A percentile compares a stretch with the other conserved stretches of the same genome.
Evolutionary conservation across 2,329 filamentous ascomycete genomes (phyloP).

Genomic region (Diaporthe capsici): DNA sequence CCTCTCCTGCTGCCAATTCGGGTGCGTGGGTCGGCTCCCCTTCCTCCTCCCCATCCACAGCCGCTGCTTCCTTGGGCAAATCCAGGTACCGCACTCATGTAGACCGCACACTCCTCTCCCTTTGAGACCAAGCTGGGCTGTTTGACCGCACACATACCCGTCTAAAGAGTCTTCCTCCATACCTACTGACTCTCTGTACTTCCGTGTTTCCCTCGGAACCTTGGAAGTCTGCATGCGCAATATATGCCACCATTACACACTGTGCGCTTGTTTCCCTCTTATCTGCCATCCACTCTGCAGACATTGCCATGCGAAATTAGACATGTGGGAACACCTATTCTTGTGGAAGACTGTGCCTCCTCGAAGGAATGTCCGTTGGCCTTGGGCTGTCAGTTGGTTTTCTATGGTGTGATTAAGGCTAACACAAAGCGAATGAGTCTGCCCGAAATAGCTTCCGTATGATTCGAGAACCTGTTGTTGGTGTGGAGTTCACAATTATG

Average conservation of each 20-base stretch:
- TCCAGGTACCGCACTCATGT: not conserved
- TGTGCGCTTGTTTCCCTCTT: not conserved
- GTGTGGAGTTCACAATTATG: not conserved
- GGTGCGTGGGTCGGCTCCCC: not conserved
- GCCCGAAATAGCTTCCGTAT: slow-evolving; percentile 22
- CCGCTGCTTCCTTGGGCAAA: slow-evolving; percentile 4
- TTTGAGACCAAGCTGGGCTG: not conserved
- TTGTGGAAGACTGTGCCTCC: slow-evolving; percentile 11
- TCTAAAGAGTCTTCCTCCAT: not conserved
- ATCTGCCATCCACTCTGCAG: not conserved
- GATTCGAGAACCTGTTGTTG: slow-evolving; percentile 16
- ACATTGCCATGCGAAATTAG: slow-evolving; percentile 14
- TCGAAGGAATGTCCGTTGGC: not conserved
- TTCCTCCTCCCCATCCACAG: not conserved
- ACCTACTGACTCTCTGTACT: not conserved
- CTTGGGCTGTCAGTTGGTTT: not conserved
- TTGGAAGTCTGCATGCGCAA: not conserved
- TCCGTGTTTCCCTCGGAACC: not conserved
- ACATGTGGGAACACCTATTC: not conserved
- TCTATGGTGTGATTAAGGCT: slow-evolving; percentile 4
- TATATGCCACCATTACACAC: not conserved
- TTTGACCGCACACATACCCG: not conserved
- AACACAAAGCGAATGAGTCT: not conserved
- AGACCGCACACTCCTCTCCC: slow-evolving; percentile 3
- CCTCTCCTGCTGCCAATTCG: slow-evolving; percentile 13